Evolutionary conservation across 768 basidiomycete species (phyloP).

Genomic region (Tulasnella sp.): DNA sequence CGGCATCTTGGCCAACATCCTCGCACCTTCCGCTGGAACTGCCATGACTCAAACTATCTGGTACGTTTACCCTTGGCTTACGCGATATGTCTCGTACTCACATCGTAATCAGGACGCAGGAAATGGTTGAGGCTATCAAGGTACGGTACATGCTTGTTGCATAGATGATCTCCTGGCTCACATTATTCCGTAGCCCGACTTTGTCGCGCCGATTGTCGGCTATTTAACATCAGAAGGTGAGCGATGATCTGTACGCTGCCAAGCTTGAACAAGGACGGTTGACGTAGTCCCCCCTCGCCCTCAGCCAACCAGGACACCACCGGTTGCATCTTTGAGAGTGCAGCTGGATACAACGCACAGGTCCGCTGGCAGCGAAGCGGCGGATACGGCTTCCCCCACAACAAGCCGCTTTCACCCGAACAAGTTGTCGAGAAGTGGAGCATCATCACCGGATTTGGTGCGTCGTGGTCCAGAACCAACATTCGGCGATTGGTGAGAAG

Average conservation of each 20-base stretch:
- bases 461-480: constrained; percentile 25
- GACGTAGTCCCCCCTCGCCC: neutral
- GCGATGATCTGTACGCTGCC: too few relatives aligned
- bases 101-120: constrained; percentile 45
- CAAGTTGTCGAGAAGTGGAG: constrained; percentile 71
- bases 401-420: constrained; percentile 65
- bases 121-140: constrained; percentile 85
- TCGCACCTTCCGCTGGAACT: constrained; percentile 81
- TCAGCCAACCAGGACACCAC: constrained; percentile 59
- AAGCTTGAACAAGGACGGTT: neutral
- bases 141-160: constrained; percentile 26
- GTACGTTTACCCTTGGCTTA: constrained; percentile 29
- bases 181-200: constrained; percentile 56
- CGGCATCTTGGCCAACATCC: constrained; percentile 77
- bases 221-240: constrained; percentile 69
- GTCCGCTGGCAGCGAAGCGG: constrained; percentile 87
- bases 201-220: constrained; percentile 83
- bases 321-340: constrained; percentile 72
- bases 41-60: constrained; percentile 84
- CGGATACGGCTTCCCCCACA: constrained; percentile 78
- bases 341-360: constrained; percentile 85
- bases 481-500: too few relatives aligned
- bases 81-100: neutral
- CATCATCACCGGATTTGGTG: constrained; percentile 74
- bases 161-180: neutral